Evolutionary conservation across 2,329 filamentous ascomycete genomes (phyloP), one percentile per base, ranked within the genome.

Genomic region (Microcyclospora pomicola): DNA sequence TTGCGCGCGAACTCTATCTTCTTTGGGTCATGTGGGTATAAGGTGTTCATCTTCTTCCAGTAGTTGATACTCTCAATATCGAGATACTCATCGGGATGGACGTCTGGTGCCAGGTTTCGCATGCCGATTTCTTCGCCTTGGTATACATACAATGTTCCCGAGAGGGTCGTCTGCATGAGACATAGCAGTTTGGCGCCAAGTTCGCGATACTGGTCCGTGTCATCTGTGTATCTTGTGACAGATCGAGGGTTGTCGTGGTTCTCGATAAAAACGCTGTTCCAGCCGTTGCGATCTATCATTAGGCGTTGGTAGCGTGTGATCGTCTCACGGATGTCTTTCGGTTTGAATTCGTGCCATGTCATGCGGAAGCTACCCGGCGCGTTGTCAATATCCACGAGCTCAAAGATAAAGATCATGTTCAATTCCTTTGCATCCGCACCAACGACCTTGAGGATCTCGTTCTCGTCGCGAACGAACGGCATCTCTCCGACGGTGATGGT

Each of bases 401-500:
- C 63, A 45, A 67, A 67, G 42, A 65, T 61, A 53, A 68, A 67
- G 15, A 68, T 62, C 65, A 68, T 67, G 37, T 65, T 62, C 16
- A 68, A 52, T 43, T 67, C 63, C 27, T 59, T 55, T 30, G 55
- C 44, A 13, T 58, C 45, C 7, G 61, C 56, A 16, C 59, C 60
- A 3, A 68, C 62, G 28, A 62, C 60, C 19, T 55, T 57, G 14
- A 67, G 47, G 9, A 67, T 63, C 35, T 63, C 61, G 5, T 59
- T 51, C 10, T 61, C 59, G 42, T 68, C 62, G 7, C 59, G 56
- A 11, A 67, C 63, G 36, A 65, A 68, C 1, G 73, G 72, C 71
- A 77, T 76, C 50, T 77, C 73, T 15, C 73, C 73, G 0, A 76
- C 72, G 9, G 72, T 73, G 41, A 75, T 71, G 2, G 72, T 67